Evolutionary conservation across 495 filamentous ascomycete genomes (phyloP), one percentile per base, ranked within the genome.

Genomic region (Talaromyces ruber): DNA sequence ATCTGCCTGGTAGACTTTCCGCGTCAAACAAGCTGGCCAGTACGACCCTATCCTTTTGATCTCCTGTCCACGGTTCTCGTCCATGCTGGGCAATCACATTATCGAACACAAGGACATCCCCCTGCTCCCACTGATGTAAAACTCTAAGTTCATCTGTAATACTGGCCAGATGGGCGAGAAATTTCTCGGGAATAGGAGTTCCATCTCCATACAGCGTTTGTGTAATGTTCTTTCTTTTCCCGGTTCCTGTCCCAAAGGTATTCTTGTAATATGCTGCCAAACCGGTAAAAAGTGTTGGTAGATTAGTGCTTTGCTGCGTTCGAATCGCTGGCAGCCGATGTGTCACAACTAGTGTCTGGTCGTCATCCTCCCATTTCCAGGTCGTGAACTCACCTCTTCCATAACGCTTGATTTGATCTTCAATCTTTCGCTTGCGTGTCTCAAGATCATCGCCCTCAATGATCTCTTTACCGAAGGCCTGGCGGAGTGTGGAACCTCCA

Each of bases 251-350:
- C 16, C 24, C 24, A 25, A 68, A 71, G 30, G 60, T 65, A 3
- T 68, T 60, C 6, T 64, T 65, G 64, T 76, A 80, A 29, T 79
- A 76, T 16, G 76, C 72, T 1, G 79, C 80, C 14, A 80, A 62
- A 12, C 75, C 76, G 14, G 79, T 83, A 60, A 82, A 83, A n/a
- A 82, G 70, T n/a, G 74, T 73, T 4, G 77, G 75, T n/a, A 81
- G 60, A 39, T 75, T 77, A 0, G 78, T 83, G 4, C 71, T 72
- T 0, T 75, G 77, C 58, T 84, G 80, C 1, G 76, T 77, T 29
- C 77, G 72, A 25, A 82, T 73, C 0, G 69, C 78, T 1, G 80
- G 81, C 18, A 84, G 62, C 9, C 73, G 70, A 58, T 77, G 72
- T 11, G 30, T 34, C 11, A 34, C 30, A 65, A 72, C 75, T 39